Conservation (phyloP, 306 rosid species). For the Gleditsia sinensis region DNA sequence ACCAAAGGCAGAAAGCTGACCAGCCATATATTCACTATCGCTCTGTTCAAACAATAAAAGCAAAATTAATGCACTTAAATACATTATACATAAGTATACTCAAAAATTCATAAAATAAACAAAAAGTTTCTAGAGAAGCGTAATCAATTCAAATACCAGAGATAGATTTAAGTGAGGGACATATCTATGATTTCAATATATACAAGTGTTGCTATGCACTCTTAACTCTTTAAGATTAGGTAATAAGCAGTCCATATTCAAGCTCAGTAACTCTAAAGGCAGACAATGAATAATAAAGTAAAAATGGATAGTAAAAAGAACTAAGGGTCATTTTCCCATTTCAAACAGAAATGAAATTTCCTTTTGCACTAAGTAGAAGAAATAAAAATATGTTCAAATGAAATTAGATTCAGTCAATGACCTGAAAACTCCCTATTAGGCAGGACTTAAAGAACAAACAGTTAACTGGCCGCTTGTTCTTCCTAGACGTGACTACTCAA, state of each 20-base stretch:
- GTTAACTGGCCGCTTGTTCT: not conserved
- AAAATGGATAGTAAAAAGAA: not conserved
- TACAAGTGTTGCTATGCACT: not conserved
- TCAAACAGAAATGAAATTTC: conserved; percentile 7
- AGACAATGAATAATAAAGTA: not conserved
- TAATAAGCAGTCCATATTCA: not conserved
- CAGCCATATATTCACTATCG: conserved; percentile 98
- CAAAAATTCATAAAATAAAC: not conserved
- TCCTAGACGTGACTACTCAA: not conserved
- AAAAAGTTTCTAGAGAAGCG: not conserved
- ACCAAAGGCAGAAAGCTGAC: conserved; percentile 94
- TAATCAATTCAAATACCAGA: not conserved
- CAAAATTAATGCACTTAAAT: not conserved
- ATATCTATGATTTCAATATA: not conserved
- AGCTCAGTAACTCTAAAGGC: not conserved
- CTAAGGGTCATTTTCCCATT: not conserved
- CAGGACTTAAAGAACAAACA: not conserved
- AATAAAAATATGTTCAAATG: not conserved
- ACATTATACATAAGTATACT: not conserved
- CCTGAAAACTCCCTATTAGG: not conserved
- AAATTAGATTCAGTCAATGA: not conserved
- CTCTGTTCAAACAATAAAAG: conserved; percentile 56
- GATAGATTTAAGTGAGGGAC: not conserved
- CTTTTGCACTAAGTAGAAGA: not conserved
- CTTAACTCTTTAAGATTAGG: not conserved